A percentile compares a stretch with the other conserved stretches of the same genome.
Evolutionary conservation across 345 rosid species (phyloP).

Genomic region (Firmiana major): DNA sequence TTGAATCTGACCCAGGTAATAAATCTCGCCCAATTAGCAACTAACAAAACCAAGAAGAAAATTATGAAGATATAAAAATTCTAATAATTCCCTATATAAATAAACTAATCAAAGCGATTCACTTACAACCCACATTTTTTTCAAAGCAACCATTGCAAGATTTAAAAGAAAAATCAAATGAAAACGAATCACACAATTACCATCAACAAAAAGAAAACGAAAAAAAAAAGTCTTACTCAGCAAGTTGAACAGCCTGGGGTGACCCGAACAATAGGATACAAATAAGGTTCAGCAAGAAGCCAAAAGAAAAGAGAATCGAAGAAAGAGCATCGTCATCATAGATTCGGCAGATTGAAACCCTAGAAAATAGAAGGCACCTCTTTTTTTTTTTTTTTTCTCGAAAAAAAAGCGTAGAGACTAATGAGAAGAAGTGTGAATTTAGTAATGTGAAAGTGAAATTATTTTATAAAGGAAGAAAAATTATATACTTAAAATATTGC

Average conservation of each 20-base stretch:
- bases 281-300: neutral
- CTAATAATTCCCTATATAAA: neutral
- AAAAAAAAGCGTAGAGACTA: neutral
- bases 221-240: neutral
- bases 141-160: neutral
- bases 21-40: conserved; percentile 13
- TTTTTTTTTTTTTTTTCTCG: neutral
- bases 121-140: conserved; percentile 1
- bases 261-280: conserved; percentile 2
- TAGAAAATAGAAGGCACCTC: neutral
- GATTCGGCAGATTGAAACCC: neutral
- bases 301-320: neutral
- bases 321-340: too few relatives aligned
- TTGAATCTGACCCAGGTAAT: conserved; percentile 18
- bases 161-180: neutral
- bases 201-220: neutral
- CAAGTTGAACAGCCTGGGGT: conserved; percentile 5
- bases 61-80: neutral
- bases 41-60: conserved; percentile 6
- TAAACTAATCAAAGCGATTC: conserved; percentile 4
- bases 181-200: neutral
- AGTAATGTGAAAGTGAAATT: neutral
- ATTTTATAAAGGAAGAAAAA: neutral
- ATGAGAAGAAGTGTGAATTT: neutral
- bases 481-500: neutral